Base-by-base conservation (phyloP, 352 stramenopile genomes). In the Blastocystis sp. region DNA sequence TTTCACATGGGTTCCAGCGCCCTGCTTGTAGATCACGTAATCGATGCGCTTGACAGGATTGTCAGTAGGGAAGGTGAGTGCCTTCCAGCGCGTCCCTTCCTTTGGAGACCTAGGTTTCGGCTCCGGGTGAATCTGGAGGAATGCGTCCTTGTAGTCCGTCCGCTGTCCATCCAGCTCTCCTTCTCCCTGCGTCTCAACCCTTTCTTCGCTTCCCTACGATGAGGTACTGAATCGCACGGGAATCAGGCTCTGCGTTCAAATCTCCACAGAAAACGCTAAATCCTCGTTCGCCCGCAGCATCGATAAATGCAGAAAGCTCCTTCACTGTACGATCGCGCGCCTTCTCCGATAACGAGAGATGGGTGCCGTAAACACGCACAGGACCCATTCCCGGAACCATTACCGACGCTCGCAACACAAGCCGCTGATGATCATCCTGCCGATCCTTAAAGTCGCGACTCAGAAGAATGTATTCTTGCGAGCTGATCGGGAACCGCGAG, bases 11-110 rank as follows among this genome's bases (percentile, higher is more conserved):
- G 69, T 44, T 21, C 89, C 92, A 87, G 93, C 88, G 51, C 92
- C 91, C 42, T 72, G 57, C 8, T 91, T 91, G 63, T 91, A 94
- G 42, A 95, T 75, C 18, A 93, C 88, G 48, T 93, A 94, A 78
- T 95, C 92, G 65, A 95, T 95, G 27, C 91, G 91, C 69, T 95
- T 95, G 11, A 89, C 87, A 11, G 92, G 92, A 36, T 90, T 90
- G 78, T 95, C 92, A 59, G 90, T 94, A n/a, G 92, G 91, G 76
- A 95, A 95, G 18, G 92, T 95, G 78, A 94, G 93, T 73, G 90
- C 91, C 38, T 88, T 76, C n/a, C 87, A 67, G 3, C 89, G 90
- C 67, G 93, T 90, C 0, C 85, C 44, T 0, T 51, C 61, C 40
- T 92, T 87, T 34, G 38, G 86, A 0, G 92, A 94, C 0, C 89